Base-by-base conservation (phyloP, 2,329 filamentous ascomycete species). In the Apiospora arundinis region DNA sequence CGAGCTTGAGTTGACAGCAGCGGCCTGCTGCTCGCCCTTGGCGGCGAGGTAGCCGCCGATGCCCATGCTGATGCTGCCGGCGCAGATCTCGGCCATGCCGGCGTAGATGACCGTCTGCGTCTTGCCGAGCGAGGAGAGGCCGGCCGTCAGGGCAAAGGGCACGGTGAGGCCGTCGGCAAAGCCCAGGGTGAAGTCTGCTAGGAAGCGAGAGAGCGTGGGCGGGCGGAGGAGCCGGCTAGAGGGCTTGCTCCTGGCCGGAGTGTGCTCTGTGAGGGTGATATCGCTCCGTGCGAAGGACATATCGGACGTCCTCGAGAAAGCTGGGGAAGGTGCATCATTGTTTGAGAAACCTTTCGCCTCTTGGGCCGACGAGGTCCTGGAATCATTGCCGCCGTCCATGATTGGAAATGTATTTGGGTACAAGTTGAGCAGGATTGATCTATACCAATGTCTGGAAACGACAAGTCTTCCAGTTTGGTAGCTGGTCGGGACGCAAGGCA, bases 101-200 rank as follows among this genome's bases (percentile, higher is more conserved):
- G 91, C 92, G 74, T 92, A 89, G 72, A 95, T 89, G 74, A 92
- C 91, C 4, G 92, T 87, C 67, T 86, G 87, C 44, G 90, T 90
- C 78, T 89, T 85, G n/a, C 90, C 90, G 65, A 92, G 83, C 68
- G 87, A 87, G 2, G 89, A 91, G 1, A 95, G 85, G 18, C 93
- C 93, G 0, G 93, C 93, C 0, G 92, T 94, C 48, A 95, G 84
- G 21, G 93, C 93, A 75, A 95, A 95, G 0, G 93, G 93, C 0
- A 95, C 93, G 0, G 93, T 95, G 75, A 95, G 86, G 21, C 93
- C 93, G 77, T 95, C 93, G 0, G 92, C 91, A 75, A 95, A 90
- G 69, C 93, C 93, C 75, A 95, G 91, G 72, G 93, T 94, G 73
- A 91, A 86, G 80, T 93, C 91, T 65, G 88, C 86, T 21, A 91